These are phyloP conservation scores for Theileria orientalis DNA, from an alignment of 169 alveolate genomes.

Conservation along the genomic window DNA sequence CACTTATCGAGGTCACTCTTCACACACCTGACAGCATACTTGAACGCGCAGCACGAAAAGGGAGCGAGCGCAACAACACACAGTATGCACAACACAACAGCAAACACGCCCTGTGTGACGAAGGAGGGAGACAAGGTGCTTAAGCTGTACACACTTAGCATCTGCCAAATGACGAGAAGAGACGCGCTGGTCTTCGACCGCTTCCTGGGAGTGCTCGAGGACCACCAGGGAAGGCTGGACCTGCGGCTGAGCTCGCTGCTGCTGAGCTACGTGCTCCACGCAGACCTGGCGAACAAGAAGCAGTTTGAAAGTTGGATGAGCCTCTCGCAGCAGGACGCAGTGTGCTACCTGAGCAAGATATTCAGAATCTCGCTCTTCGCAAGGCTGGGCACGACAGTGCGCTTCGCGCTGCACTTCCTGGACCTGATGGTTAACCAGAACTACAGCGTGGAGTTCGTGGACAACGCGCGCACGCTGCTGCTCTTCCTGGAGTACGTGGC, in stretches of 20 bases:
- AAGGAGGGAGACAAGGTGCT: neutral
- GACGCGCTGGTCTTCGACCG: neutral
- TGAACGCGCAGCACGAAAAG: neutral
- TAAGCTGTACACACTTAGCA: neutral
- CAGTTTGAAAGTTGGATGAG: slow-evolving; percentile 4
- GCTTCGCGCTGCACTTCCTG: neutral
- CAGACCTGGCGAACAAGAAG: neutral
- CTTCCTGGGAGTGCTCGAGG: slow-evolving; percentile 2
- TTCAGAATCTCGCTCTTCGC: slow-evolving; percentile 3
- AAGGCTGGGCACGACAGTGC: neutral
- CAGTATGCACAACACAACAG: slow-evolving; percentile 18
- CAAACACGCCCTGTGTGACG: neutral
- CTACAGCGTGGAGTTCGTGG: slow-evolving; percentile 4
- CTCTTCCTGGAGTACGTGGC: slow-evolving; percentile 20
- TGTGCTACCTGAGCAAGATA: neutral
- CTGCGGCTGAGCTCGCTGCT: neutral
- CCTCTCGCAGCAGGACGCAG: neutral
- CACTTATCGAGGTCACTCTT: slow-evolving; percentile 4
- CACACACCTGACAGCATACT: neutral
- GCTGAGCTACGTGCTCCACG: neutral
- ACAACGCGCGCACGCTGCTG: neutral
- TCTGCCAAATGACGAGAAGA: neutral
- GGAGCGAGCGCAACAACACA: slow-evolving; percentile 16
- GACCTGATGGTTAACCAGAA: neutral
- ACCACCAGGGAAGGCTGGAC: slow-evolving; percentile 13